Conservation (phyloP, 352 stramenopile species). For the Globisporangium recalcitrans region DNA sequence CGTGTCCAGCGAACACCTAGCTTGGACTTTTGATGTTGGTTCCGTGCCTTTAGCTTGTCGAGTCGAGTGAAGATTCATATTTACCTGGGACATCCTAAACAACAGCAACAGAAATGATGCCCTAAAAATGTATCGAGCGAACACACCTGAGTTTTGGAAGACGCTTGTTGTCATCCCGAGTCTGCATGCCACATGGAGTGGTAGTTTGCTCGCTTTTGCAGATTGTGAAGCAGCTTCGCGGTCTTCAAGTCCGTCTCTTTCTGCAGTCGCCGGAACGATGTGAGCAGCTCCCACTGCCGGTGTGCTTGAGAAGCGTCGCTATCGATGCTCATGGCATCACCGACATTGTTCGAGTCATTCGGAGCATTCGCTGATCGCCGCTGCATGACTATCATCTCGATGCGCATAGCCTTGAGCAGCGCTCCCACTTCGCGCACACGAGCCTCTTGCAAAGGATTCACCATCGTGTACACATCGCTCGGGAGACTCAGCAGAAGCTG, state of each 20-base stretch:
- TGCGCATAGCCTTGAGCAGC: conserved; percentile 27
- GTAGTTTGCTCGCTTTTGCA: conserved; percentile 42
- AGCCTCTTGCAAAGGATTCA: conserved; percentile 27
- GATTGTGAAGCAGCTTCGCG: conserved; percentile 11
- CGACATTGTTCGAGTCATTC: background rate
- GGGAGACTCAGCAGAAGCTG: conserved; percentile 26
- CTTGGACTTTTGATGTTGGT: background rate
- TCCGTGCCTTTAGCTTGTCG: background rate
- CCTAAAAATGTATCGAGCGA: background rate
- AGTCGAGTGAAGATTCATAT: conserved; percentile 13
- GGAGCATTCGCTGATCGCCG: conserved; percentile 1
- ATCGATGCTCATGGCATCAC: conserved; percentile 2
- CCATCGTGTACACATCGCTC: conserved; percentile 38
- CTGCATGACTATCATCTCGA: conserved; percentile 27
- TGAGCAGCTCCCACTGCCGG: conserved; percentile 23
- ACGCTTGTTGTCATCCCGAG: background rate
- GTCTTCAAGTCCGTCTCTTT: conserved; percentile 14
- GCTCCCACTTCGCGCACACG: conserved; percentile 24
- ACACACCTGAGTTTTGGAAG: background rate
- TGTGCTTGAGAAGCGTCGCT: conserved; percentile 4
- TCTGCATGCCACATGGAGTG: conserved; percentile 35
- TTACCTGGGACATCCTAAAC: conserved; percentile 1
- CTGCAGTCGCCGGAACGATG: conserved; percentile 28
- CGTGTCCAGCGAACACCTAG: conserved; percentile 21
- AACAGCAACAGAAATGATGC: background rate